Evolutionary conservation across 2,329 filamentous ascomycete species (phyloP).

Genomic region (Cordyceps militaris): DNA sequence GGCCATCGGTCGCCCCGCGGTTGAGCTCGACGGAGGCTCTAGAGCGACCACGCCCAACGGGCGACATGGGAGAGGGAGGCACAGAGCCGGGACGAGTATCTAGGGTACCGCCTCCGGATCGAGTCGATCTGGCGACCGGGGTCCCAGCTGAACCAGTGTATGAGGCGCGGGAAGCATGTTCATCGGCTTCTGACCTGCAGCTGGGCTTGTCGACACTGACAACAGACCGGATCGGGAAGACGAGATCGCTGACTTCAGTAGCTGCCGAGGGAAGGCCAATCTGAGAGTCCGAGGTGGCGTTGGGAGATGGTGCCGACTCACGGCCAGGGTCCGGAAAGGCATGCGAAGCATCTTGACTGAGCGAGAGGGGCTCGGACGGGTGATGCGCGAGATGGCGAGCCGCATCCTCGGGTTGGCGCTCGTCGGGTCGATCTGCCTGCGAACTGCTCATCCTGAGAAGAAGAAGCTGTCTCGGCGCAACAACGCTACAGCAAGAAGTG

Average conservation of each 20-base stretch:
- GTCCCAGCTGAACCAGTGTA: constrained; percentile 28
- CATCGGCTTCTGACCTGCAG: constrained; percentile 32
- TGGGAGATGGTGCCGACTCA: background rate
- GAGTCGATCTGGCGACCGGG: constrained; percentile 23
- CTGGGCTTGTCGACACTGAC: constrained; percentile 58
- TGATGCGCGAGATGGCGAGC: background rate
- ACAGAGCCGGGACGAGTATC: constrained; percentile 17
- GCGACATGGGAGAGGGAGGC: constrained; percentile 6
- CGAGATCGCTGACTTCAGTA: constrained; percentile 48
- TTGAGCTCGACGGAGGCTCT: constrained; percentile 27
- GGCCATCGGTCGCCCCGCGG: constrained; percentile 38
- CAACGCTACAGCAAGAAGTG: constrained; percentile 3
- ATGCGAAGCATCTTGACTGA: background rate
- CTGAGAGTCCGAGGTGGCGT: background rate
- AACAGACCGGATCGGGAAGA: constrained; percentile 78
- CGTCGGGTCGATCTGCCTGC: background rate
- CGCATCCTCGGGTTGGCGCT: background rate
- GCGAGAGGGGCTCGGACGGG: background rate
- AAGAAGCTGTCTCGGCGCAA: background rate
- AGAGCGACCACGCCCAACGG: constrained; percentile 1
- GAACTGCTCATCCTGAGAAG: constrained; percentile 7
- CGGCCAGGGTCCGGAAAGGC: background rate
- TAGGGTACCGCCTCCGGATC: constrained; percentile 21
- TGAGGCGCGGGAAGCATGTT: constrained; percentile 30
- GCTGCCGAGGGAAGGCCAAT: constrained; percentile 23